Base-by-base conservation (phyloP, 495 filamentous ascomycete species). In the Penicillium psychrofluorescens region DNA sequence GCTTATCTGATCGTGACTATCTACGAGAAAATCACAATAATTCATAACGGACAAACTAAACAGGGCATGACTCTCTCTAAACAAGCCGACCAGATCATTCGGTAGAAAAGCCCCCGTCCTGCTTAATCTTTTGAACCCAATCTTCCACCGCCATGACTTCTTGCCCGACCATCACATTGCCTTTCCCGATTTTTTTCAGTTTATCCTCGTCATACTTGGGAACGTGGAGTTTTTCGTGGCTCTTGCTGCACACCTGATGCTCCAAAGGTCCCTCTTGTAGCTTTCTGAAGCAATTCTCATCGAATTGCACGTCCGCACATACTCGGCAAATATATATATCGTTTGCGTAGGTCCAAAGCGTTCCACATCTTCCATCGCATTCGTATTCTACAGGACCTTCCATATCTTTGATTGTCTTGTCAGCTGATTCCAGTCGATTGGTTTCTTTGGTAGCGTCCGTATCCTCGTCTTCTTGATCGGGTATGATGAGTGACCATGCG, bases 281-380 rank as follows among this genome's bases (percentile, higher is more conserved):
- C 15, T 50, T 48, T 16, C 43, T 43, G 30, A 63, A 53, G 44
- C 68, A 71, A n/a, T 32, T 41, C 11, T 38, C 31, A 34, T 65
- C 51, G 35, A 65, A 56, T 4, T 57, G 42, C 8, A 63, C 30
- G 32, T 63, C 51, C 5, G 64, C 51, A 47, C 67, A 72, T 29
- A 59, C 55, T 40, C 62, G 55, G 59, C 68, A 72, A 28, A 55
- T 44, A 43, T 56, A 62, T 16, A 64, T 56, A 27, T 64, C 51
- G 11, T 57, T 40, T 9, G 61, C 50, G 11, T 43, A 54, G 6
- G 39, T 44, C 61, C 58, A 62, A 9, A 11, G 33, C 2, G 38
- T 40, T 5, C 46, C 52, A 37, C 61, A 64, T 12, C 41, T 31
- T 6, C 56, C 61, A 40, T 58, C 54, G 30, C 61, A 64, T 8